Percentiles rank a stretch among this genome's conserved stretches.
These are phyloP conservation scores for Lactarius deliciosus DNA, from an alignment of 768 basidiomycete genomes.

Conservation along the genomic window DNA sequence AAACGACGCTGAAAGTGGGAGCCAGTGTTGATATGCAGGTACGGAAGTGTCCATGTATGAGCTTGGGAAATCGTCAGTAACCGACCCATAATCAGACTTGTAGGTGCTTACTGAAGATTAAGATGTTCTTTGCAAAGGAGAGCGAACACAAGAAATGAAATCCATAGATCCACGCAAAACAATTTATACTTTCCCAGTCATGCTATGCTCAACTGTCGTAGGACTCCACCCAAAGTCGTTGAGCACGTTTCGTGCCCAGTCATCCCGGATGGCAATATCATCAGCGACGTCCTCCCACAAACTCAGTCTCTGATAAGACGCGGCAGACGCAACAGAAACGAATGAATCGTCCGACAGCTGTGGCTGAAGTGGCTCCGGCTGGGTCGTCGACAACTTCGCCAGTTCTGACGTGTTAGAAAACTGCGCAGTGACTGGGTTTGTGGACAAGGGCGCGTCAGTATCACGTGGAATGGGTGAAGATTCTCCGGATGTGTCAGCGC, in stretches of 20 bases:
- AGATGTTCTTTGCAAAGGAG: conserved; percentile 4
- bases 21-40: conserved; percentile 12
- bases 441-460: not conserved
- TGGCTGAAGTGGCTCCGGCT: conserved; percentile 23
- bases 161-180: conserved; percentile 9
- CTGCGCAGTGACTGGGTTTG: conserved; percentile 16
- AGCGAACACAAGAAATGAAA: conserved; percentile 11
- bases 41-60: conserved; percentile 2
- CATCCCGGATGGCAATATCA: conserved; percentile 41
- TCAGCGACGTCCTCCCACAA: conserved; percentile 39
- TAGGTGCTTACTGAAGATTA: conserved; percentile 1
- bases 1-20: not conserved
- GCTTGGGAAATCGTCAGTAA: conserved; percentile 1
- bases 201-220: conserved; percentile 11
- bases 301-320: conserved; percentile 41
- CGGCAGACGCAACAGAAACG: conserved; percentile 46
- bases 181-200: conserved; percentile 9
- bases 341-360: conserved; percentile 34
- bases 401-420: conserved; percentile 8
- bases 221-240: conserved; percentile 45
- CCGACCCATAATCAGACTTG: not conserved
- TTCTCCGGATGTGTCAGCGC: conserved; percentile 3
- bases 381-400: conserved; percentile 21
- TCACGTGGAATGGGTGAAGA: conserved; percentile 6
- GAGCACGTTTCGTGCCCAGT: conserved; percentile 76